Percentiles rank a stretch among this genome's conserved stretches.
phyloP scores from a whole-genome alignment of 2,329 filamentous ascomycete species.

The Fusarium brachygibbosum region DNA sequence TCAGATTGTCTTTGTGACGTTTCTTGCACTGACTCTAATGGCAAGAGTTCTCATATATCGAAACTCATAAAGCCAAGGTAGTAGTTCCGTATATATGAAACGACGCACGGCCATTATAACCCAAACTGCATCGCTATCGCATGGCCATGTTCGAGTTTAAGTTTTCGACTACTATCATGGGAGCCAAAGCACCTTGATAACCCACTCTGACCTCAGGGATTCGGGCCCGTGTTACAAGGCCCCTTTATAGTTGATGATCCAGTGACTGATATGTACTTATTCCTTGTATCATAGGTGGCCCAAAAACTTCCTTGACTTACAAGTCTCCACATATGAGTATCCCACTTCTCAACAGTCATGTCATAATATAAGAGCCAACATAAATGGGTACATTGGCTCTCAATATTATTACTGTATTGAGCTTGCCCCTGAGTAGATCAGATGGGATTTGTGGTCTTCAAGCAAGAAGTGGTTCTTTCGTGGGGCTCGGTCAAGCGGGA shows the following conservation, averaged over 20 bases:
- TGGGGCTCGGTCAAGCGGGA: constrained; percentile 1
- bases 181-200: neutral
- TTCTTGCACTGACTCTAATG: neutral
- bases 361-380: neutral
- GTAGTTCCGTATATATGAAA: constrained; percentile 1
- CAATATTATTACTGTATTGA: neutral
- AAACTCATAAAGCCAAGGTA: constrained; percentile 1
- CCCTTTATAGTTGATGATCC: neutral
- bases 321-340: neutral
- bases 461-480: neutral
- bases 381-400: neutral
- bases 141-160: neutral
- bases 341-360: neutral
- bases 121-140: neutral
- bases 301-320: neutral
- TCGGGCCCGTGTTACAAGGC: neutral
- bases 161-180: neutral
- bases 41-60: neutral
- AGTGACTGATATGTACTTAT: neutral
- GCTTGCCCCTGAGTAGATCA: neutral
- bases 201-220: neutral
- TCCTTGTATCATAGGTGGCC: neutral
- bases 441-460: neutral
- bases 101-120: neutral
- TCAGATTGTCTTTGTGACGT: neutral